Evolutionary conservation across 768 basidiomycete species (phyloP).

Genomic region (Phanerodontia chrysosporium): DNA sequence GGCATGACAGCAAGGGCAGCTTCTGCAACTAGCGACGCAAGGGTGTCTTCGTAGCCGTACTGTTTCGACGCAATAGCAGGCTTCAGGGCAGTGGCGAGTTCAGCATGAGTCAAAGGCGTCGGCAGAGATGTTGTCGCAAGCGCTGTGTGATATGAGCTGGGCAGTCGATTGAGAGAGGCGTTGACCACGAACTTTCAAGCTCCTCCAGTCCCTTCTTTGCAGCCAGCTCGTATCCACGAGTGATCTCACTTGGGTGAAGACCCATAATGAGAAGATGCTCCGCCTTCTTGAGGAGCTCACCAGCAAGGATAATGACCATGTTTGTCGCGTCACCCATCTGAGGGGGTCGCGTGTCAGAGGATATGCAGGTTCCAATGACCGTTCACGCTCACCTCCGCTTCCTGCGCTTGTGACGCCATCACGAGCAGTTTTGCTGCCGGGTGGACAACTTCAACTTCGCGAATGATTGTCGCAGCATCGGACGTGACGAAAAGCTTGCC

Average conservation of each 20-base stretch:
- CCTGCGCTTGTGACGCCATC: constrained; percentile 97
- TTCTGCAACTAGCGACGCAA: constrained; percentile 84
- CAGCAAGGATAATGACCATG: constrained; percentile 89
- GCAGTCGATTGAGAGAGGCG: constrained; percentile 2
- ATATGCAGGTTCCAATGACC: background rate
- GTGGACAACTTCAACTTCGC: constrained; percentile 97
- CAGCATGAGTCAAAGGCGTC: constrained; percentile 62
- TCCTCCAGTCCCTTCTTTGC: constrained; percentile 78
- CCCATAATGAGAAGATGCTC: constrained; percentile 95
- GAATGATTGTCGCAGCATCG: constrained; percentile 97
- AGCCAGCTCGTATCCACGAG: constrained; percentile 93
- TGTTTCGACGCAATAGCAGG: constrained; percentile 97
- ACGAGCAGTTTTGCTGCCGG: constrained; percentile 99
- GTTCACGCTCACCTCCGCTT: constrained; percentile 68
- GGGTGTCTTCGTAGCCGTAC: constrained; percentile 85
- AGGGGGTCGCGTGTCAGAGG: background rate
- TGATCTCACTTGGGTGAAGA: constrained; percentile 93
- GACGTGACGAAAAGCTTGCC: constrained; percentile 95
- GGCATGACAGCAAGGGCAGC: constrained; percentile 94
- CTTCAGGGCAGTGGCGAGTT: constrained; percentile 73
- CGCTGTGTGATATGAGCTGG: constrained; percentile 35
- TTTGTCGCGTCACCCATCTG: constrained; percentile 98
- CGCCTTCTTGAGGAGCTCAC: constrained; percentile 90
- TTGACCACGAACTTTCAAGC: constrained; percentile 71
- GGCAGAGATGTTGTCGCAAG: constrained; percentile 69